Percentiles rank a stretch among this genome's conserved stretches.
phyloP scores from a whole-genome alignment of 495 filamentous ascomycete species.

The Cenococcum geophilum region DNA sequence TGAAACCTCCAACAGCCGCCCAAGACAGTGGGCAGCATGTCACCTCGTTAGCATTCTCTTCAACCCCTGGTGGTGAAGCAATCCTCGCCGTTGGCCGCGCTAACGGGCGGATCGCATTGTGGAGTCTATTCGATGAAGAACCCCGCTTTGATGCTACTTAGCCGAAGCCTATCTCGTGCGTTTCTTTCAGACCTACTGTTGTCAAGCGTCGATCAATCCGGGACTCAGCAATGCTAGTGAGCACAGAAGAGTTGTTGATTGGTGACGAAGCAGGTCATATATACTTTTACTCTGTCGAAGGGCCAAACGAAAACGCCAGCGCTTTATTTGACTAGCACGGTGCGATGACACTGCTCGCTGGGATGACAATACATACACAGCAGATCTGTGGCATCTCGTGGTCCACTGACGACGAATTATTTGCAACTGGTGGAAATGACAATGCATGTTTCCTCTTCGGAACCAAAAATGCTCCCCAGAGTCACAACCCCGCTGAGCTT shows the following conservation, averaged over 20 bases:
- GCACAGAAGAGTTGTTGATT: conserved; percentile 75
- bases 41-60: conserved; percentile 86
- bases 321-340: conserved; percentile 63
- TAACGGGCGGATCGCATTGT: conserved; percentile 57
- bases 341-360: conserved; percentile 66
- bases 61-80: conserved; percentile 61
- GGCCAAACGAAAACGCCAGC: conserved; percentile 50
- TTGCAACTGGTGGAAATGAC: conserved; percentile 90
- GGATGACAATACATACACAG: conserved; percentile 73
- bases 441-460: conserved; percentile 82
- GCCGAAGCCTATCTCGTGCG: conserved; percentile 63
- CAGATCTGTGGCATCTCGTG: conserved; percentile 91
- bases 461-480: conserved; percentile 40
- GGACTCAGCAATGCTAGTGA: conserved; percentile 34
- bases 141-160: conserved; percentile 71
- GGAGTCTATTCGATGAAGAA: conserved; percentile 53
- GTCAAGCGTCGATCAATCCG: conserved; percentile 37
- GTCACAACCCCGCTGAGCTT: conserved; percentile 11
- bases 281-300: conserved; percentile 87
- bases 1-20: conserved; percentile 37
- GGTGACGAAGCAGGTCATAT: conserved; percentile 82
- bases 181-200: conserved; percentile 57
- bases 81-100: conserved; percentile 84
- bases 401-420: conserved; percentile 67
- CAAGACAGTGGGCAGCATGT: conserved; percentile 43